phyloP scores from a whole-genome alignment of 768 basidiomycete genomes.

The Termitomyces sp. region DNA sequence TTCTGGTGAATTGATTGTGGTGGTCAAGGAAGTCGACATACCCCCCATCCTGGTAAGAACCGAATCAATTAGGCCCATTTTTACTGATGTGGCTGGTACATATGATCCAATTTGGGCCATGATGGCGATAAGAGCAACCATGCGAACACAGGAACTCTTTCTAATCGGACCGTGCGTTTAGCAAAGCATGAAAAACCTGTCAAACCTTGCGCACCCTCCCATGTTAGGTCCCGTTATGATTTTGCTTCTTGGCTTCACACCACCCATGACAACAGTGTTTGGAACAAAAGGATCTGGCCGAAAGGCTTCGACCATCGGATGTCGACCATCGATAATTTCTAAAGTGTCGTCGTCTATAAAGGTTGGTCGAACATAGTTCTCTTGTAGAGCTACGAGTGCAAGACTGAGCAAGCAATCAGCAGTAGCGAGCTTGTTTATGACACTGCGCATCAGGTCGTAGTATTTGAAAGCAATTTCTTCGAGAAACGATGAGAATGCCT shows the following conservation, averaged over 20 bases:
- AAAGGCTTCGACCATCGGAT: conserved; percentile 88
- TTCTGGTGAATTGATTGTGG: background rate
- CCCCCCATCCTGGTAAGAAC: conserved; percentile 90
- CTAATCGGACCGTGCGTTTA: conserved; percentile 24
- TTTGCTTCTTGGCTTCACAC: conserved; percentile 43
- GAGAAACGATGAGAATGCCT: conserved; percentile 65
- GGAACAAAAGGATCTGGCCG: conserved; percentile 80
- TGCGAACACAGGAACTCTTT: conserved; percentile 80
- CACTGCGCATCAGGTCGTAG: conserved; percentile 68
- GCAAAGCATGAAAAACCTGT: background rate
- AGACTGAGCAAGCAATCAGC: conserved; percentile 87
- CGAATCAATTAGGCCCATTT: conserved; percentile 74
- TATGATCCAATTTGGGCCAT: conserved; percentile 94
- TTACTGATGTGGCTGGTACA: conserved; percentile 76
- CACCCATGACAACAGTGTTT: conserved; percentile 68
- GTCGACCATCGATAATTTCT: conserved; percentile 78
- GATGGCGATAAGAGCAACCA: conserved; percentile 69
- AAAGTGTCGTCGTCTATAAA: conserved; percentile 64
- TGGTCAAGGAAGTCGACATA: conserved; percentile 22
- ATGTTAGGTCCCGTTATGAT: conserved; percentile 85
- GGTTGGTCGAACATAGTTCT: conserved; percentile 72
- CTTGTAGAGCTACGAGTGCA: conserved; percentile 69
- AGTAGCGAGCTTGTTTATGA: conserved; percentile 72
- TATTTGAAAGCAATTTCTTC: conserved; percentile 59
- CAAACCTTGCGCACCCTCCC: conserved; percentile 47